A percentile compares a stretch with the other conserved stretches of the same genome.
These are phyloP conservation scores for Zygosaccharomyces bailii DNA, from an alignment of 805 yeast genomes.

Conservation along the genomic window DNA sequence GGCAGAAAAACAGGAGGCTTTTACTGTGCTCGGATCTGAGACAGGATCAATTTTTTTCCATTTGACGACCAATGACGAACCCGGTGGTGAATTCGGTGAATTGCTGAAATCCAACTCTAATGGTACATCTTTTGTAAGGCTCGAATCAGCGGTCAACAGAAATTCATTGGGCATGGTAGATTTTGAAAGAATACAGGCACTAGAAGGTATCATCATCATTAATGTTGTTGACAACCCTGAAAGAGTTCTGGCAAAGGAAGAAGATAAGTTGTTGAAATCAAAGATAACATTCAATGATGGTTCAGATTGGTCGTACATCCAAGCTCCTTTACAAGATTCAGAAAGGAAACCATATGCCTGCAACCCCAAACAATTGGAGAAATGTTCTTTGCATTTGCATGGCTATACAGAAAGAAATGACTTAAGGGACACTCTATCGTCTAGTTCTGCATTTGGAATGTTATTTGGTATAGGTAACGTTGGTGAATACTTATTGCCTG, in stretches of 20 bases:
- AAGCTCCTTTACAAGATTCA: slow-evolving; percentile 67
- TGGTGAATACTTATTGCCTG: slow-evolving; percentile 54
- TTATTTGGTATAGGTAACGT: slow-evolving; percentile 93
- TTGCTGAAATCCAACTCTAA: slow-evolving; percentile 84
- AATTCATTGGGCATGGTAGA: slow-evolving; percentile 75
- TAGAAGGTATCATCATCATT: slow-evolving; percentile 80
- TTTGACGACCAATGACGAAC: slow-evolving; percentile 58
- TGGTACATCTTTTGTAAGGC: slow-evolving; percentile 78
- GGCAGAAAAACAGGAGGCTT: slow-evolving; percentile 61
- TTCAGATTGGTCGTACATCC: slow-evolving; percentile 71
- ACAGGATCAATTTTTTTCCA: slow-evolving; percentile 76
- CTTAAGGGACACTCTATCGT: slow-evolving; percentile 78
- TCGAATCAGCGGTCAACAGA: slow-evolving; percentile 71
- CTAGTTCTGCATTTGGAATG: slow-evolving; percentile 86
- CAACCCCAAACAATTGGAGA: slow-evolving; percentile 44
- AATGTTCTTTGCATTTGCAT: slow-evolving; percentile 81
- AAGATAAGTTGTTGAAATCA: slow-evolving; percentile 59
- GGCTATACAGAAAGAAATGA: slow-evolving; percentile 88
- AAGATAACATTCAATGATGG: slow-evolving; percentile 88
- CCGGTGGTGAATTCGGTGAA: slow-evolving; percentile 65
- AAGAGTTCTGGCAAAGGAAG: slow-evolving; percentile 37
- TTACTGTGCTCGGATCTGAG: slow-evolving; percentile 73
- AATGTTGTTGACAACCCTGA: slow-evolving; percentile 64
- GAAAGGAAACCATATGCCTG: slow-evolving; percentile 58
- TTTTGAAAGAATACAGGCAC: slow-evolving; percentile 74